These are phyloP conservation scores for Rhizophagus clarus DNA, from an alignment of 192 early-diverging fungal genomes.

Conservation along the genomic window DNA sequence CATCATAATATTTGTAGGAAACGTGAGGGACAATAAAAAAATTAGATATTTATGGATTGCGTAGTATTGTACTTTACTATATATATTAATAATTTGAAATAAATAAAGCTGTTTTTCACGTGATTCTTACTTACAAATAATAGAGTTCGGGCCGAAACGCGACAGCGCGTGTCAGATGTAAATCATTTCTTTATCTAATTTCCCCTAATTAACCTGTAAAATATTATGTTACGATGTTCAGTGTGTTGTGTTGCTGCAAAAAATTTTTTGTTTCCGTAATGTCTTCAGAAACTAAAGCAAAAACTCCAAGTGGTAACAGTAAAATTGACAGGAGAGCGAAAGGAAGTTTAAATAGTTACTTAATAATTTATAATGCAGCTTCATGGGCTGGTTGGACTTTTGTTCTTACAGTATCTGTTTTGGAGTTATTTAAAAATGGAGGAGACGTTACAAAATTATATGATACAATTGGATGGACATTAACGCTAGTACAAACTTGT, in stretches of 20 bases:
- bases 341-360: constrained; percentile 49
- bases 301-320: background rate
- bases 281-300: background rate
- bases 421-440: constrained; percentile 53
- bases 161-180: too few relatives aligned
- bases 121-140: too few relatives aligned
- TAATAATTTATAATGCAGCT: constrained; percentile 82
- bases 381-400: constrained; percentile 85
- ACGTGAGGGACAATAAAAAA: constrained; percentile 1
- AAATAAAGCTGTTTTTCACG: too few relatives aligned
- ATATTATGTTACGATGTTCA: too few relatives aligned
- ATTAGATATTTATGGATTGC: background rate
- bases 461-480: constrained; percentile 59
- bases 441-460: constrained; percentile 63
- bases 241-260: too few relatives aligned
- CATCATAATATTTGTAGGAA: background rate
- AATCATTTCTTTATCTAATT: too few relatives aligned
- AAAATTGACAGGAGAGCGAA: too few relatives aligned
- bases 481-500: constrained; percentile 78
- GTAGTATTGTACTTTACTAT: too few relatives aligned
- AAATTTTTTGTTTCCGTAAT: background rate
- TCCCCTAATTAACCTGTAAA: too few relatives aligned
- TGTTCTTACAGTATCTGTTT: constrained; percentile 60
- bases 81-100: too few relatives aligned
- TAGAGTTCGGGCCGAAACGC: too few relatives aligned